phyloP scores from a whole-genome alignment of 345 rosid species.

The Citrus medica region DNA sequence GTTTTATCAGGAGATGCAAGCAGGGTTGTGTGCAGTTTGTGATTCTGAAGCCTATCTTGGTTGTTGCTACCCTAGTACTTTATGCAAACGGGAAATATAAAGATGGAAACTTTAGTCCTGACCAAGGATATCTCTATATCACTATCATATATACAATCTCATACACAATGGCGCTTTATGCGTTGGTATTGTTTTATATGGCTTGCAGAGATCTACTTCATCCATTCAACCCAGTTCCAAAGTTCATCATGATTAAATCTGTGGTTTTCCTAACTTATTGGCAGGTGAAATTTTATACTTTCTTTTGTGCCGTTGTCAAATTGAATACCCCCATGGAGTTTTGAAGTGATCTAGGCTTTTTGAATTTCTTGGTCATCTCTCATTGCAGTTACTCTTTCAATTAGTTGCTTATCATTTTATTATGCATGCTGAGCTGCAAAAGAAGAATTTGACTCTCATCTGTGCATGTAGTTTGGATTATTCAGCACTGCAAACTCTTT shows the following conservation, averaged over 20 bases:
- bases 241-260: conserved; percentile 90
- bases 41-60: conserved; percentile 89
- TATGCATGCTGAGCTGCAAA: not conserved
- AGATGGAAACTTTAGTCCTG: conserved; percentile 95
- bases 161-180: conserved; percentile 86
- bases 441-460: not conserved
- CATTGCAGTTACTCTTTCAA: not conserved
- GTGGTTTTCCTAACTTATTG: conserved; percentile 97
- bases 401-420: not conserved
- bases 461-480: not conserved
- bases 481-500: not conserved
- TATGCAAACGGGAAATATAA: conserved; percentile 93
- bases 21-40: conserved; percentile 99
- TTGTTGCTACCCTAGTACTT: conserved; percentile 79
- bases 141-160: conserved; percentile 92
- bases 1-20: conserved; percentile 95
- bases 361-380: not conserved
- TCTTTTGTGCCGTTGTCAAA: not conserved
- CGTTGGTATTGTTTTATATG: conserved; percentile 79
- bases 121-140: conserved; percentile 82
- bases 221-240: conserved; percentile 99
- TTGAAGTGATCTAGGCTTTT: not conserved
- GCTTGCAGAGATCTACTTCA: conserved; percentile 98
- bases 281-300: conserved; percentile 60
- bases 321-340: not conserved